phyloP scores from a whole-genome alignment of 1,284 basidiomycete species.

The Rhodotorula sp. region DNA sequence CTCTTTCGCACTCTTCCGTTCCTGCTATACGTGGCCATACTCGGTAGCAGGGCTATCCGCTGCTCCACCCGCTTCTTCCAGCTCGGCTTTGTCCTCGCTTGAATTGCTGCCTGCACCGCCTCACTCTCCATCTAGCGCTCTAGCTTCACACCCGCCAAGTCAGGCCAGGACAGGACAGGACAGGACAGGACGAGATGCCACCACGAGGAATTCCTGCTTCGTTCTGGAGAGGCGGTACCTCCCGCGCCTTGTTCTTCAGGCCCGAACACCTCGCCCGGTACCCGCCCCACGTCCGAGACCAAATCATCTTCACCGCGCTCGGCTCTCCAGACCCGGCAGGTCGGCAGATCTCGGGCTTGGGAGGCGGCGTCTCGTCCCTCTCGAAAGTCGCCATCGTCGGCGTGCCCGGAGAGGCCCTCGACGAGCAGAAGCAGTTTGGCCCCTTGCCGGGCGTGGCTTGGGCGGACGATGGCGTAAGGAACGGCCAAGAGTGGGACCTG shows the following conservation, averaged over 20 bases:
- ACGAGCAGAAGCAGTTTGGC: conserved; percentile 9
- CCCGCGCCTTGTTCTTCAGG: conserved; percentile 32
- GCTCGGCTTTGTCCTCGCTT: background rate
- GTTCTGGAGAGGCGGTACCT: conserved; percentile 40
- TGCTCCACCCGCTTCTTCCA: background rate
- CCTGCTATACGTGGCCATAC: background rate
- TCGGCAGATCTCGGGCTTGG: conserved; percentile 33
- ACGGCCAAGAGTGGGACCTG: conserved; percentile 29
- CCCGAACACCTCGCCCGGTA: conserved; percentile 27
- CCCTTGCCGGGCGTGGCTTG: conserved; percentile 26
- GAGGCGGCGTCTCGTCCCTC: conserved; percentile 34
- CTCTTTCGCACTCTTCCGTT: too few species aligned
- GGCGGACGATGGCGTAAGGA: conserved; percentile 30
- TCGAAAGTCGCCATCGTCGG: conserved; percentile 33
- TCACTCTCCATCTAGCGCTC: background rate
- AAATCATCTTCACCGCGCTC: conserved; percentile 33
- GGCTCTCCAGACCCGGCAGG: conserved; percentile 37
- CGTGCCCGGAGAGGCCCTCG: conserved; percentile 25
- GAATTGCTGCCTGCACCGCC: background rate
- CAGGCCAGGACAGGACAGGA: too few species aligned
- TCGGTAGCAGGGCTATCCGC: background rate
- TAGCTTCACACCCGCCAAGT: background rate
- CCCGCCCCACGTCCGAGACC: conserved; percentile 19
- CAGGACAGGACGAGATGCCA: conserved; percentile 9
- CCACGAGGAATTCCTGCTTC: conserved; percentile 17